Conservation (phyloP, 2,329 filamentous ascomycete genomes). For the Colletotrichum somersetense region DNA sequence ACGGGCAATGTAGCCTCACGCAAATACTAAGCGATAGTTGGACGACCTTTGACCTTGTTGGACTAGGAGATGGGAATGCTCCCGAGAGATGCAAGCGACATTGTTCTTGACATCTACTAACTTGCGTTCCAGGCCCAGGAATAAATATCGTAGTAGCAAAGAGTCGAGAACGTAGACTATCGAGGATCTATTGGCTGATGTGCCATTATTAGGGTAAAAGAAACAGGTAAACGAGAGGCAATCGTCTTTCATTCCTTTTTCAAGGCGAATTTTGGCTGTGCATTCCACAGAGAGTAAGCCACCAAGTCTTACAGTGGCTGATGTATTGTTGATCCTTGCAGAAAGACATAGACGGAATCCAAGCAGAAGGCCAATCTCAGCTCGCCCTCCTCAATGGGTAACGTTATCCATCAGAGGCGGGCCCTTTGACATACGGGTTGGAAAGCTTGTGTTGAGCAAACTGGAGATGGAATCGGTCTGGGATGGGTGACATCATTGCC, state of each 20-base stretch:
- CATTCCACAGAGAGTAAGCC: not conserved
- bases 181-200: not conserved
- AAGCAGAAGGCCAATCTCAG: too few species aligned
- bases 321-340: not conserved
- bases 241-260: not conserved
- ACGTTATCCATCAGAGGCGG: not conserved
- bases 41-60: not conserved
- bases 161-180: not conserved
- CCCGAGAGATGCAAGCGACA: too few species aligned
- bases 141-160: not conserved
- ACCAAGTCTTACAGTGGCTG: conserved; percentile 4
- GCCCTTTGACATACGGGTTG: conserved; percentile 2
- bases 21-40: not conserved
- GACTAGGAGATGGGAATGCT: not conserved
- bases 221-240: too few species aligned
- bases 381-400: not conserved
- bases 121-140: too few species aligned
- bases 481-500: too few species aligned
- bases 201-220: not conserved
- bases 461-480: too few species aligned
- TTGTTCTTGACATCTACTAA: not conserved
- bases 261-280: not conserved
- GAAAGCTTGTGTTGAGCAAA: too few species aligned
- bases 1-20: not conserved
- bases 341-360: conserved; percentile 4